phyloP scores from a whole-genome alignment of 169 alveolate genomes.

The Babesia bigemina region DNA sequence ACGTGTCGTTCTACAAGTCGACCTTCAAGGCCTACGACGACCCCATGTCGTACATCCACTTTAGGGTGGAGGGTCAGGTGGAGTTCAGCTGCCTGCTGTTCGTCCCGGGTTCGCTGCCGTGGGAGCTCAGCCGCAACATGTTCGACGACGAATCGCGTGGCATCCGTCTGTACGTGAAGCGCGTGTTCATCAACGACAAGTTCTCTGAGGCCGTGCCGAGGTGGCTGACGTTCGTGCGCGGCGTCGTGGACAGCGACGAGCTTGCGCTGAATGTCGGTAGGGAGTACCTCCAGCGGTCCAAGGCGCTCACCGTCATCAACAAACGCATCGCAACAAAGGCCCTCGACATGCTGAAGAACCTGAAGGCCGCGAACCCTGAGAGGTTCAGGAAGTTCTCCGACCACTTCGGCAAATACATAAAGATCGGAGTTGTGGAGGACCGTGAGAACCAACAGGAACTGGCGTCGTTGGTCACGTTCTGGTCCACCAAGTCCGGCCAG shows the following conservation, averaged over 20 bases:
- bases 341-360: conserved; percentile 88
- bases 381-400: conserved; percentile 91
- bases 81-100: conserved; percentile 94
- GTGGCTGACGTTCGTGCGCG: conserved; percentile 94
- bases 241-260: conserved; percentile 98
- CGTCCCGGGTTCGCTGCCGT: conserved; percentile 91
- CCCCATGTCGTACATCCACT: conserved; percentile 97
- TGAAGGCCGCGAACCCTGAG: conserved; percentile 80
- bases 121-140: conserved; percentile 84
- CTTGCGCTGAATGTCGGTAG: conserved; percentile 97
- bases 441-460: conserved; percentile 92
- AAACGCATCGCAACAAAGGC: conserved; percentile 92
- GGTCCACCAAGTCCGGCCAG: conserved; percentile 82
- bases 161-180: conserved; percentile 94
- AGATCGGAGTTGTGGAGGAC: conserved; percentile 97
- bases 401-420: conserved; percentile 87
- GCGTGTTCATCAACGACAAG: conserved; percentile 97
- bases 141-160: conserved; percentile 94
- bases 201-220: conserved; percentile 94
- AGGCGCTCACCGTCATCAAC: conserved; percentile 92
- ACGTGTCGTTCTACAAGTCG: conserved; percentile 90
- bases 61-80: conserved; percentile 99
- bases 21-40: conserved; percentile 94
- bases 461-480: conserved; percentile 90
- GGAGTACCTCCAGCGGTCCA: conserved; percentile 93